phyloP scores from a whole-genome alignment of 2,329 filamentous ascomycete genomes.

The Cladobotryum mycophilum region DNA sequence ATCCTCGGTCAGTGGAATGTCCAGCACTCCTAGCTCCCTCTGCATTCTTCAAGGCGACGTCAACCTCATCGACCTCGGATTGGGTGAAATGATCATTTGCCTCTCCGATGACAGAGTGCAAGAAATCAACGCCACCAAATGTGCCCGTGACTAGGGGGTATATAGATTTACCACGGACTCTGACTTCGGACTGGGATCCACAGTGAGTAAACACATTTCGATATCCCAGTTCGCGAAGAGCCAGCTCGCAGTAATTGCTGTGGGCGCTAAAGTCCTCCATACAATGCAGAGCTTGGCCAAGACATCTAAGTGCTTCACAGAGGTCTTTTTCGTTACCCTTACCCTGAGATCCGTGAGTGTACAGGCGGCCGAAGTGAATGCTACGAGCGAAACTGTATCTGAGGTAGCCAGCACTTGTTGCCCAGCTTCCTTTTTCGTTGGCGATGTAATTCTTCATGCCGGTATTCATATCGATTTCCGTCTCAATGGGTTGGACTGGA shows the following conservation, averaged over 20 bases:
- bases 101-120: slow-evolving; percentile 72
- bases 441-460: slow-evolving; percentile 99
- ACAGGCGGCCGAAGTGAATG: slow-evolving; percentile 72
- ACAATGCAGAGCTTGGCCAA: slow-evolving; percentile 71
- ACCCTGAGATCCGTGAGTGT: slow-evolving; percentile 57
- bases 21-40: slow-evolving; percentile 40
- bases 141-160: slow-evolving; percentile 67
- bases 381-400: slow-evolving; percentile 67
- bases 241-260: slow-evolving; percentile 78
- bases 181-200: slow-evolving; percentile 60
- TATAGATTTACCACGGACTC: slow-evolving; percentile 55
- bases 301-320: slow-evolving; percentile 70
- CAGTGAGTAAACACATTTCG: slow-evolving; percentile 77
- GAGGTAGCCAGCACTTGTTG: slow-evolving; percentile 82
- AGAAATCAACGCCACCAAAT: slow-evolving; percentile 78
- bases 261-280: slow-evolving; percentile 76
- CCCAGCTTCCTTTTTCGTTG: slow-evolving; percentile 81
- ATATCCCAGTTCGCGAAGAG: slow-evolving; percentile 68
- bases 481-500: slow-evolving; percentile 65
- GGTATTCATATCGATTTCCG: slow-evolving; percentile 66
- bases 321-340: slow-evolving; percentile 66
- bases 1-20: slow-evolving; percentile 33
- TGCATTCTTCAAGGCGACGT: slow-evolving; percentile 66
- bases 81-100: slow-evolving; percentile 80
- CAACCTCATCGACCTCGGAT: slow-evolving; percentile 76